Percentiles rank a stretch among this genome's conserved stretches.
Evolutionary conservation across 768 basidiomycete genomes (phyloP).

Genomic region (Panellus pusillus): DNA sequence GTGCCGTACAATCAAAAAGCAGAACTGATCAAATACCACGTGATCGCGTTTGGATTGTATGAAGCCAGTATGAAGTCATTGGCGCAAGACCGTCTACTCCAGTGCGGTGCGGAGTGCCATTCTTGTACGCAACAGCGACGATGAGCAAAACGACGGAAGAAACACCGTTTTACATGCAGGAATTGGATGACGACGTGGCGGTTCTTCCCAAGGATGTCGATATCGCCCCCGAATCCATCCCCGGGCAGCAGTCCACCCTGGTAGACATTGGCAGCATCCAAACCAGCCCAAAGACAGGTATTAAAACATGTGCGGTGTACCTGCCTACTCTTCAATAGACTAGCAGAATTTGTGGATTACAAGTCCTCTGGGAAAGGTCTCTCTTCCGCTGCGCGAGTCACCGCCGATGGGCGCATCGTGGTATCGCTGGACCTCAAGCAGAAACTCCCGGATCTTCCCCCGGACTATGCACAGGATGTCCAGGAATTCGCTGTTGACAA

Average conservation of each 20-base stretch:
- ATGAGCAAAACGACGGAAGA: constrained; percentile 1
- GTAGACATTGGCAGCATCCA: constrained; percentile 27
- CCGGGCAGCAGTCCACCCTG: constrained; percentile 4
- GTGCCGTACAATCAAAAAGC: neutral
- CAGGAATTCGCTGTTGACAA: constrained; percentile 51
- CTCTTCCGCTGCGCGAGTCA: constrained; percentile 39
- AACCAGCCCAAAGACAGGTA: constrained; percentile 24
- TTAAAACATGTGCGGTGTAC: neutral
- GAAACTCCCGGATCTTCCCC: constrained; percentile 49
- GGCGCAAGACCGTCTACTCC: neutral
- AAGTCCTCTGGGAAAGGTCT: constrained; percentile 42
- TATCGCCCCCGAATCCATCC: constrained; percentile 9
- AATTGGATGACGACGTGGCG: constrained; percentile 18
- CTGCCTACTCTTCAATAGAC: neutral
- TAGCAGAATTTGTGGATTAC: constrained; percentile 40
- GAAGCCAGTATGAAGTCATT: constrained; percentile 10
- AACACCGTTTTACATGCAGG: constrained; percentile 25
- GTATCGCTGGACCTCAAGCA: constrained; percentile 49
- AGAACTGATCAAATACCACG: neutral
- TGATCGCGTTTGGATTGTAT: constrained; percentile 3
- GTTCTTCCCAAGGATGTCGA: constrained; percentile 17
- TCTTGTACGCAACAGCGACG: too few relatives aligned
- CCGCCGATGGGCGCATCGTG: constrained; percentile 47
- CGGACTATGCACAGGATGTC: constrained; percentile 44
- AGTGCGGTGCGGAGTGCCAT: neutral